A percentile compares a stretch with the other conserved stretches of the same genome.
phyloP scores from a whole-genome alignment of 345 rosid genomes.

The Nasturtium officinale region DNA sequence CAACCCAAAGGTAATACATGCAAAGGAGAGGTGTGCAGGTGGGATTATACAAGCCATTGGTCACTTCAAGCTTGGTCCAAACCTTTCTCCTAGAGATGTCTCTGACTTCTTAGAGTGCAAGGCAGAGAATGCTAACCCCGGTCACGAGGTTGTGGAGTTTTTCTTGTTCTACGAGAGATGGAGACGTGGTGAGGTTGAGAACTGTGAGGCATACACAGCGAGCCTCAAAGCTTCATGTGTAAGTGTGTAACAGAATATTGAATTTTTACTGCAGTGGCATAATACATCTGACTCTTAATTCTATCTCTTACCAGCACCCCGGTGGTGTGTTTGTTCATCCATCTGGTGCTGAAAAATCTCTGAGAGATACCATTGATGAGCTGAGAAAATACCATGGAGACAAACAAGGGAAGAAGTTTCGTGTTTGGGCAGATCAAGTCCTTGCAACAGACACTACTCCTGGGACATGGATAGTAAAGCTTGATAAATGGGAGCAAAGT shows the following conservation, averaged over 20 bases:
- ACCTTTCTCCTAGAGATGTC: conserved; percentile 81
- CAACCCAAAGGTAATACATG: conserved; percentile 82
- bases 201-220: conserved; percentile 62
- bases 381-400: conserved; percentile 67
- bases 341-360: conserved; percentile 66
- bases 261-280: neutral
- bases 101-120: conserved; percentile 49
- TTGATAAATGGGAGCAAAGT: conserved; percentile 70
- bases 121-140: conserved; percentile 49
- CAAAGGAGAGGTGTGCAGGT: conserved; percentile 84
- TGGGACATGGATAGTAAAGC: conserved; percentile 74
- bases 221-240: conserved; percentile 73
- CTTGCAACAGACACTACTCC: conserved; percentile 56
- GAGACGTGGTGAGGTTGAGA: conserved; percentile 90
- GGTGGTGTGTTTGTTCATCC: conserved; percentile 66
- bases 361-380: conserved; percentile 55
- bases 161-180: conserved; percentile 83
- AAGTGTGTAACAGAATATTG: conserved; percentile 40
- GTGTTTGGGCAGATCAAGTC: conserved; percentile 84
- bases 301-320: conserved; percentile 53
- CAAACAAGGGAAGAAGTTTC: conserved; percentile 67
- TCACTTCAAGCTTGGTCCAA: conserved; percentile 86
- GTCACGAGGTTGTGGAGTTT: conserved; percentile 67
- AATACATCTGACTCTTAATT: conserved; percentile 4
- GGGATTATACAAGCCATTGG: conserved; percentile 95